Evolutionary conservation across 441 rosid species (phyloP).

Genomic region (Croton setiger): DNA sequence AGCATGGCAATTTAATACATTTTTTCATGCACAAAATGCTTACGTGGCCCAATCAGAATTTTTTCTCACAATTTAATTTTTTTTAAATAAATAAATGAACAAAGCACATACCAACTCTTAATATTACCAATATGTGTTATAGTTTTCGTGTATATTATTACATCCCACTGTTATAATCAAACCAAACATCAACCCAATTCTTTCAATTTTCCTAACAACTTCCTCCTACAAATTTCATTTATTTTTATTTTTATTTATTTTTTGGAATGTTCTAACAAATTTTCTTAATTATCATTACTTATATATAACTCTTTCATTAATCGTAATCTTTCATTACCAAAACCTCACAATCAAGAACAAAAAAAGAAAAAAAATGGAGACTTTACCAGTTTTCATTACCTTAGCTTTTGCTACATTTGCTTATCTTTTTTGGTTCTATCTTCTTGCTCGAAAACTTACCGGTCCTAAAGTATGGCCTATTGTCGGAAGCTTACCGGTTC

Average conservation of each 20-base stretch:
- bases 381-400: slow-evolving; percentile 27
- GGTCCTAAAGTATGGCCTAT: slow-evolving; percentile 75
- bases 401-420: slow-evolving; percentile 36
- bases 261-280: no score
- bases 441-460: slow-evolving; percentile 54
- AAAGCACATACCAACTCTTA: neutral
- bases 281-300: slow-evolving; percentile 27
- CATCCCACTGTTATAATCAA: slow-evolving; percentile 36
- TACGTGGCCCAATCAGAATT: no score
- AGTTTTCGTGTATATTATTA: slow-evolving; percentile 23
- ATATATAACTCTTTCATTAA: slow-evolving; percentile 21
- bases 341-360: neutral
- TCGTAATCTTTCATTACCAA: slow-evolving; percentile 12
- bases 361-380: slow-evolving; percentile 44
- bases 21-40: no score
- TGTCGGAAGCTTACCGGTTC: slow-evolving; percentile 67
- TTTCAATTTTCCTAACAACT: slow-evolving; percentile 47
- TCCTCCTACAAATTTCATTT: no score
- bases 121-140: slow-evolving; percentile 6
- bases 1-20: no score
- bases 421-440: slow-evolving; percentile 76
- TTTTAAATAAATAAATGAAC: neutral
- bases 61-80: no score
- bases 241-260: no score
- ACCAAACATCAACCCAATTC: slow-evolving; percentile 22